Base-by-base conservation (phyloP, 768 basidiomycete genomes). In the Pulveroboletus ravenelii region DNA sequence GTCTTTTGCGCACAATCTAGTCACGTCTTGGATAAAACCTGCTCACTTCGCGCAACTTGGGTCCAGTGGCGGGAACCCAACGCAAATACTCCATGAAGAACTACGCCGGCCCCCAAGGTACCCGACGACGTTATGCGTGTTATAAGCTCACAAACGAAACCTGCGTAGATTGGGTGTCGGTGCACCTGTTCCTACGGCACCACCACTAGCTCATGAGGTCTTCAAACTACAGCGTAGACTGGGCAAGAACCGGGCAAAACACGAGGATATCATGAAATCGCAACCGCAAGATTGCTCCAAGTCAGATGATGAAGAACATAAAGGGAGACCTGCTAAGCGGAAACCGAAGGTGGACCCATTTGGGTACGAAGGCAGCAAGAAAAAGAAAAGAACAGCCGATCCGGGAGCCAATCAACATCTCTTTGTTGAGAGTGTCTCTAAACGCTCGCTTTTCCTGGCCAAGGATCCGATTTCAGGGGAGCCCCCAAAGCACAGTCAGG, bases 21-120 rank as follows among this genome's bases (percentile, higher is more conserved):
- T 87, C 39, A 76, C 85, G 18, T 86, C 89, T 48, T 91, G 89
- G 89, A 74, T 91, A 57, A 80, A 81, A 57, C 78, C 84, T 30
- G 69, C 73, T 35, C 59, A 63, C n/a, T 72, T 70, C 48, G 62
- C 74, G 39, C 62, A 72, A 25, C 68, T 62, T 50, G 69, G 62
- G 54, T 67, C 71, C 18, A 44, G 48, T 32, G 34, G 41, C 17
- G 20, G 36, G 17, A 69, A 76, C 49, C 52, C 75, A 23, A 75
- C 79, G 48, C 76, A 74, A 47, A 80, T 87, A 62, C 70, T 90
- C 10, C 77, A 81, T 51, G 83, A 86, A 55, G 75, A 84, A 57
- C 73, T 86, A 72, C 80, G 80, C 38, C 76, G 79, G 27, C 89
- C 89, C 13, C 74, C 85, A 45, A 80, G 89, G 89, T 90, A 48